Percentiles rank a stretch among this genome's conserved stretches.
Conservation (phyloP, 2,329 filamentous ascomycete species). For the Myriosclerotinia scirpicola region DNA sequence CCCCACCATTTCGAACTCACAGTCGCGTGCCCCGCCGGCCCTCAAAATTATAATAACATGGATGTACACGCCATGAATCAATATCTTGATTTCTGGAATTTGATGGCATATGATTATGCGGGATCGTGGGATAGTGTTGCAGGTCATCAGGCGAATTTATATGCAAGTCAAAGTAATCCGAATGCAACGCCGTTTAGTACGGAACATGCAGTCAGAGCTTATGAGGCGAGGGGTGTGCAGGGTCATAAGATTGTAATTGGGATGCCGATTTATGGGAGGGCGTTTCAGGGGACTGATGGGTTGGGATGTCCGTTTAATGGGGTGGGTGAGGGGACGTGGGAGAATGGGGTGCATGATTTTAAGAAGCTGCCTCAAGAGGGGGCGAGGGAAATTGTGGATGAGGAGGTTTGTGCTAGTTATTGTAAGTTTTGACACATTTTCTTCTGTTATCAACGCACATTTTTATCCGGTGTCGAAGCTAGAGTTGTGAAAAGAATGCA, state of each 20-base stretch:
- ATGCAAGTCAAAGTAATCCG: constrained; percentile 56
- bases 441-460: too few species aligned
- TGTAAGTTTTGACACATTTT: constrained; percentile 44
- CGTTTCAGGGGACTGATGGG: constrained; percentile 77
- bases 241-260: constrained; percentile 78
- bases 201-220: constrained; percentile 67
- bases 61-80: constrained; percentile 64
- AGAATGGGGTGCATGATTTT: constrained; percentile 83
- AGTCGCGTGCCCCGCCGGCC: constrained; percentile 62
- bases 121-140: constrained; percentile 74
- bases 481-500: not conserved
- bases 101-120: constrained; percentile 88
- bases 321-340: constrained; percentile 78
- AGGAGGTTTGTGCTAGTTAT: constrained; percentile 67
- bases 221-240: constrained; percentile 63
- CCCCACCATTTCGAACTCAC: constrained; percentile 60
- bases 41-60: constrained; percentile 61
- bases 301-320: constrained; percentile 68
- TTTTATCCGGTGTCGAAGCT: too few species aligned
- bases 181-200: constrained; percentile 76
- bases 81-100: constrained; percentile 71
- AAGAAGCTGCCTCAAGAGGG: constrained; percentile 75
- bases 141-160: constrained; percentile 82
- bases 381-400: constrained; percentile 63
- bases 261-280: constrained; percentile 88